Base-by-base conservation (phyloP, 129 eudicot species). In the Flaveria linearis region DNA sequence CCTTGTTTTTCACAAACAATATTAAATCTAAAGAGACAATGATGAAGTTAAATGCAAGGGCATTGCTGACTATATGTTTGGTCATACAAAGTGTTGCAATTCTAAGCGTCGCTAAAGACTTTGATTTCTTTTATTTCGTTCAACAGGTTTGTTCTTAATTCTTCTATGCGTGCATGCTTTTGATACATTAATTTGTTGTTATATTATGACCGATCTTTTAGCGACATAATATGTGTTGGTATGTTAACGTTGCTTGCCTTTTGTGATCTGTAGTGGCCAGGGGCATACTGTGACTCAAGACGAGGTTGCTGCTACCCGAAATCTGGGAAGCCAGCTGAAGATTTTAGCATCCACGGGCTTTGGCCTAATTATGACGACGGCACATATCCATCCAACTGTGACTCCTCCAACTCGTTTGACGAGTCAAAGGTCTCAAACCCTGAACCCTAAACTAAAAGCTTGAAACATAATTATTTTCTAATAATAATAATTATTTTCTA, bases 301-400 rank as follows among this genome's bases (percentile, higher is more conserved):
- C 80, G 81, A 10, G 79, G 85, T 1, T 93, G 98, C 23, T 93
- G 98, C 82, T 93, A 81, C 68, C 98, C 98, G 9, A 88, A 73
- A 39, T 83, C 86, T 0, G 98, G 96, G 51, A 93, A 88, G 83
- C 98, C 98, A 1, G 87, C 85, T 0, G 73, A 85, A 77, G 95
- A 93, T 85, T 93, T 93, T 30, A 58, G 88, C 22, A 87, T 93
- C 41, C 98, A 92, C 39, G 98, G 98, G 33, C 88, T 92, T 13
- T 90, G 98, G 98, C 96, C 98, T 16, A 86, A 90, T 82, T 81
- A 86, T 74, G 68, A 69, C 0, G 84, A 90, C 30, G 92, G 95
- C 28, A 43, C 90, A 22, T 88, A 85, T 70, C 98, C 98, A 17
- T 79, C 94, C 15, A 90, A 85, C 62, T 93, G 98, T 10, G 92